Conservation (phyloP, 106 monocot genomes). For the Dendrobium nobile region DNA sequence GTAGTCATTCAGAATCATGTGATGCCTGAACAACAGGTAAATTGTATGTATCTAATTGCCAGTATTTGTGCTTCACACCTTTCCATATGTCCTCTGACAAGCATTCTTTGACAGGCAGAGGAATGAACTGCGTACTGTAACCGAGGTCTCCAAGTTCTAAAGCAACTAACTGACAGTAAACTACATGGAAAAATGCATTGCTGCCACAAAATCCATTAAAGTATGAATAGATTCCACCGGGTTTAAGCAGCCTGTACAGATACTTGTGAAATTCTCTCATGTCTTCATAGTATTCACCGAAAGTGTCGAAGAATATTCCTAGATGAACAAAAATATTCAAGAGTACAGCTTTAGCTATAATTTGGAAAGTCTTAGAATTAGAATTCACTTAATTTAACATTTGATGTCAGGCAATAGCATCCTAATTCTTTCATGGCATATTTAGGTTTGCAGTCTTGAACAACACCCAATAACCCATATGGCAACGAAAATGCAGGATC, state of each 20-base stretch:
- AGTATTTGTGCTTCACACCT: constrained; percentile 89
- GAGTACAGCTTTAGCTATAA: background rate
- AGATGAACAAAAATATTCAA: background rate
- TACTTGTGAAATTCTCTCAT: constrained; percentile 81
- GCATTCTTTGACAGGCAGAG: constrained; percentile 86
- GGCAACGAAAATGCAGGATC: too few species aligned
- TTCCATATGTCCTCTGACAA: constrained; percentile 72
- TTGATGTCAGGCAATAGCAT: background rate
- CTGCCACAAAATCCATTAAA: constrained; percentile 94
- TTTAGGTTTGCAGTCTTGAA: background rate
- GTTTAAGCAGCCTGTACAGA: constrained; percentile 70
- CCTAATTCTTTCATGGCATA: background rate
- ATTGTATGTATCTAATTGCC: constrained; percentile 93
- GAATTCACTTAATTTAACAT: background rate
- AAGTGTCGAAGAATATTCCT: constrained; percentile 98
- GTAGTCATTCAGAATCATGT: constrained; percentile 35
- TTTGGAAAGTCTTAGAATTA: background rate
- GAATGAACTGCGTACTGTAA: constrained; percentile 78
- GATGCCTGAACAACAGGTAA: constrained; percentile 75
- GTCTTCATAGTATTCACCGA: constrained; percentile 96
- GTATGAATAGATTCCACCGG: constrained; percentile 89
- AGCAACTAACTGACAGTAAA: constrained; percentile 85
- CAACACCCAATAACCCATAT: too few species aligned
- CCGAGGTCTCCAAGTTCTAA: constrained; percentile 80
- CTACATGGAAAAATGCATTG: constrained; percentile 93